These are phyloP conservation scores for Eragrostis nindensis DNA, from an alignment of 176 grass and related monocot species.

Conservation along the genomic window DNA sequence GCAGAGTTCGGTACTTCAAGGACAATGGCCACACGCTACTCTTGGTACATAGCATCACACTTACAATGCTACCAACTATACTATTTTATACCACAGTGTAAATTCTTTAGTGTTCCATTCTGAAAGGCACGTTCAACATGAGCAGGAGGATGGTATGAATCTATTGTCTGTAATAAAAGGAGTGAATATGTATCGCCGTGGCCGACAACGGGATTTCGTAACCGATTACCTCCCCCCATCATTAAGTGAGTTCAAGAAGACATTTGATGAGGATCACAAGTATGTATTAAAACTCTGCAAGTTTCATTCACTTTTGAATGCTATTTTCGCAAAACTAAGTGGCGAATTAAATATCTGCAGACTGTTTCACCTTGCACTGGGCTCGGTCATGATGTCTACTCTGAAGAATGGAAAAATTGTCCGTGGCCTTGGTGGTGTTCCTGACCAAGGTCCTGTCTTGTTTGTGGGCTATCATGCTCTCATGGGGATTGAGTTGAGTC, in stretches of 20 bases:
- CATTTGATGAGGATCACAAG: constrained; percentile 63
- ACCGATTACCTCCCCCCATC: constrained; percentile 78
- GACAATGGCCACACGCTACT: constrained; percentile 92
- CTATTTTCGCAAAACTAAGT: not conserved
- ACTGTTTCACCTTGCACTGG: constrained; percentile 65
- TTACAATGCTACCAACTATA: not conserved
- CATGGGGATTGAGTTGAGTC: constrained; percentile 71
- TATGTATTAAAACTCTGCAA: constrained; percentile 34
- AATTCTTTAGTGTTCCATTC: not conserved
- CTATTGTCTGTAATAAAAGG: constrained; percentile 83
- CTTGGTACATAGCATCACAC: constrained; percentile 49
- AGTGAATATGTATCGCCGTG: constrained; percentile 67
- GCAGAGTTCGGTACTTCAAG: constrained; percentile 87
- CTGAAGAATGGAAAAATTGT: constrained; percentile 75
- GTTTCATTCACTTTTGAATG: constrained; percentile 2
- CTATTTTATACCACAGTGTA: not conserved
- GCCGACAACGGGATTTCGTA: constrained; percentile 61
- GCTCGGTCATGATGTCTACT: constrained; percentile 79
- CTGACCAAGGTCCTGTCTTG: constrained; percentile 79
- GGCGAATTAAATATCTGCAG: constrained; percentile 50
- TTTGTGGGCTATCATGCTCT: constrained; percentile 83
- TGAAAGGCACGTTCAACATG: not conserved
- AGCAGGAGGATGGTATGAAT: constrained; percentile 85
- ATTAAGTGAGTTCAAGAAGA: constrained; percentile 79
- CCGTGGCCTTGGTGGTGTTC: constrained; percentile 72